A percentile compares a stretch with the other conserved stretches of the same genome.
phyloP scores from a whole-genome alignment of 192 early-diverging fungal genomes.

The Spizellomyces sp. region DNA sequence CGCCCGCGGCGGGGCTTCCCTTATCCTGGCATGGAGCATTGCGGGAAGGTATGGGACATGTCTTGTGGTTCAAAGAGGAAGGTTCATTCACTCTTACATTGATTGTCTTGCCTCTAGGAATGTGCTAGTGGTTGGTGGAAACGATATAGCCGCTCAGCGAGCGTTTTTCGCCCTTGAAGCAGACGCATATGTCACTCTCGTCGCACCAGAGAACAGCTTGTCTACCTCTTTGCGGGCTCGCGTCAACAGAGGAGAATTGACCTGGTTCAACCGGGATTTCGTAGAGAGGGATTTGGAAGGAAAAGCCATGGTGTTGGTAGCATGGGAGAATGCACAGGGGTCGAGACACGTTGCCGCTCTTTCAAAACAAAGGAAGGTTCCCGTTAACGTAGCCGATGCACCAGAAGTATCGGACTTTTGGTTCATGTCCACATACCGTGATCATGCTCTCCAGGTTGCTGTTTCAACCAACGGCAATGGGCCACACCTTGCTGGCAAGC shows the following conservation, averaged over 20 bases:
- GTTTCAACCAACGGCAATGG: conserved; percentile 87
- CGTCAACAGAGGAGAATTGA: conserved; percentile 39
- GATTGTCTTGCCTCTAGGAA: conserved; percentile 6
- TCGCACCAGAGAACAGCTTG: conserved; percentile 57
- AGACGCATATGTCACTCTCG: conserved; percentile 78
- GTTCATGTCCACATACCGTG: conserved; percentile 81
- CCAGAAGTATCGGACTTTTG: conserved; percentile 85
- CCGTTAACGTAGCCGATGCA: conserved; percentile 82
- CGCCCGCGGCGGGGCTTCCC: conserved; percentile 59
- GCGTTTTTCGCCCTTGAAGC: conserved; percentile 79
- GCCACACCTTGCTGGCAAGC: conserved; percentile 77
- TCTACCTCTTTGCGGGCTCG: conserved; percentile 66
- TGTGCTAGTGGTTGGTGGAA: conserved; percentile 85
- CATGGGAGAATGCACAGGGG: conserved; percentile 51
- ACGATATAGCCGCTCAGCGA: conserved; percentile 77
- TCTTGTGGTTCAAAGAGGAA: too few relatives aligned
- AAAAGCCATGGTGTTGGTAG: conserved; percentile 59
- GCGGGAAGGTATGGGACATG: conserved; percentile 19
- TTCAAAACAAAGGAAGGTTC: conserved; percentile 65
- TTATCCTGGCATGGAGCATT: conserved; percentile 76
- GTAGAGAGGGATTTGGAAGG: conserved; percentile 33
- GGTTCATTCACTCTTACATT: too few relatives aligned
- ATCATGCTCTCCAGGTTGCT: conserved; percentile 84
- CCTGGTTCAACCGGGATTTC: conserved; percentile 37
- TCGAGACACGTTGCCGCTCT: conserved; percentile 53